Conservation (phyloP, 495 filamentous ascomycete species). For the Aspergillus asperescens region DNA sequence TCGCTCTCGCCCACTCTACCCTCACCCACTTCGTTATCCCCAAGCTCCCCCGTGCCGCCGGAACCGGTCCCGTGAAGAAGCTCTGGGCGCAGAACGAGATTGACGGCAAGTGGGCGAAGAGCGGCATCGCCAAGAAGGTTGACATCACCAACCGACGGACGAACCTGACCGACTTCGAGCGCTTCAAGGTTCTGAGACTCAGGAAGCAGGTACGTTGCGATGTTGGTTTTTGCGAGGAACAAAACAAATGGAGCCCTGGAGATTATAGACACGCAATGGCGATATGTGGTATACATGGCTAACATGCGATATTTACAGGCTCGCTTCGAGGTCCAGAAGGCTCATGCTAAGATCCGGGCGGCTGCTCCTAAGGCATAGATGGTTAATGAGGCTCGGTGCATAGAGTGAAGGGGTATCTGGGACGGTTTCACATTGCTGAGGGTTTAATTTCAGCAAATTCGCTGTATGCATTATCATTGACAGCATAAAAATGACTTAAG, state of each 20-base stretch:
- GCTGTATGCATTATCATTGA: conserved; percentile 47
- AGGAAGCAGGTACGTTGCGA: conserved; percentile 79
- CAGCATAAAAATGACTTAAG: conserved; percentile 48
- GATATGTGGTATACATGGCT: not conserved
- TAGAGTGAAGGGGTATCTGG: conserved; percentile 45
- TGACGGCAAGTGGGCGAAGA: conserved; percentile 84
- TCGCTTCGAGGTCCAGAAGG: conserved; percentile 93
- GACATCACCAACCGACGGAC: conserved; percentile 75
- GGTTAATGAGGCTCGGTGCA: conserved; percentile 45
- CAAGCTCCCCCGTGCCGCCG: conserved; percentile 80
- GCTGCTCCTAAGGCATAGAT: conserved; percentile 51
- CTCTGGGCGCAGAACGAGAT: conserved; percentile 83
- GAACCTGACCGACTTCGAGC: conserved; percentile 94
- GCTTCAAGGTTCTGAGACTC: conserved; percentile 97
- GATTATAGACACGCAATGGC: not conserved
- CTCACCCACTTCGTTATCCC: conserved; percentile 86
- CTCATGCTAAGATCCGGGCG: conserved; percentile 69
- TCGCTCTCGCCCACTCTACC: conserved; percentile 71
- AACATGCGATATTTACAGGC: conserved; percentile 7
- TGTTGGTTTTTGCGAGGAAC: not conserved
- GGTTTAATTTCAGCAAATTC: conserved; percentile 35
- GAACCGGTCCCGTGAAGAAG: conserved; percentile 73
- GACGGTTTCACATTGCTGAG: conserved; percentile 47
- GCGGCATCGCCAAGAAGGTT: conserved; percentile 85
- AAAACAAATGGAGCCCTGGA: not conserved